Percentiles rank a stretch among this genome's conserved stretches.
phyloP scores from a whole-genome alignment of 2,329 filamentous ascomycete species.

The Cryphonectria nitschkei region DNA sequence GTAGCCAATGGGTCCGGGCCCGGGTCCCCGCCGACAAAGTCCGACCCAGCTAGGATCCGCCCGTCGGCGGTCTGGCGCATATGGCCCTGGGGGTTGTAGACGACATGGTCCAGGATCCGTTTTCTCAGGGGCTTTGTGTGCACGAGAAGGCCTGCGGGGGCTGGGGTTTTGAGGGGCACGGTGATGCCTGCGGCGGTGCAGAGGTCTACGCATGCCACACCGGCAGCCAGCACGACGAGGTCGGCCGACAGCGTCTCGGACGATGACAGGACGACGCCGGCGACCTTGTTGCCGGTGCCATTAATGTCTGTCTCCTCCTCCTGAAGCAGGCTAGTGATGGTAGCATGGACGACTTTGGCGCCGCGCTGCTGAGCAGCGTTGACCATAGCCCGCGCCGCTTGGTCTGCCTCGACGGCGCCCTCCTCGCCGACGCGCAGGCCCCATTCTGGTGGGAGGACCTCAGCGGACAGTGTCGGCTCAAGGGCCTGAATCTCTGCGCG shows the following conservation, averaged over 20 bases:
- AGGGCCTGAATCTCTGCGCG: conserved; percentile 30
- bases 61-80: conserved; percentile 38
- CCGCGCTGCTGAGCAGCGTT: conserved; percentile 29
- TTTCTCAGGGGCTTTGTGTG: conserved; percentile 34
- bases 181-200: conserved; percentile 33
- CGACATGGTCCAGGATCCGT: conserved; percentile 32
- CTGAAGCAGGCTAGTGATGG: conserved; percentile 30
- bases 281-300: conserved; percentile 12
- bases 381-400: conserved; percentile 33
- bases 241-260: conserved; percentile 31
- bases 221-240: conserved; percentile 39
- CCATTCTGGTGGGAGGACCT: conserved; percentile 23
- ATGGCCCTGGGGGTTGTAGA: conserved; percentile 35
- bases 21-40: conserved; percentile 31
- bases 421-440: conserved; percentile 57
- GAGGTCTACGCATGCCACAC: conserved; percentile 35
- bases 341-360: conserved; percentile 28
- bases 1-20: conserved; percentile 33
- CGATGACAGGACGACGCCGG: conserved; percentile 30
- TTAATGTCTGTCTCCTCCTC: conserved; percentile 5
- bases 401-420: conserved; percentile 38
- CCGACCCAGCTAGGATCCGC: conserved; percentile 34
- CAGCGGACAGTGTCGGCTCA: conserved; percentile 32
- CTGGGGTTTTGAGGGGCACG: conserved; percentile 33
- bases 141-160: conserved; percentile 36